Percentiles rank a stretch among this genome's conserved stretches.
Conservation (phyloP, 75 land plant genomes). For the Ceratopteris richardii region DNA sequence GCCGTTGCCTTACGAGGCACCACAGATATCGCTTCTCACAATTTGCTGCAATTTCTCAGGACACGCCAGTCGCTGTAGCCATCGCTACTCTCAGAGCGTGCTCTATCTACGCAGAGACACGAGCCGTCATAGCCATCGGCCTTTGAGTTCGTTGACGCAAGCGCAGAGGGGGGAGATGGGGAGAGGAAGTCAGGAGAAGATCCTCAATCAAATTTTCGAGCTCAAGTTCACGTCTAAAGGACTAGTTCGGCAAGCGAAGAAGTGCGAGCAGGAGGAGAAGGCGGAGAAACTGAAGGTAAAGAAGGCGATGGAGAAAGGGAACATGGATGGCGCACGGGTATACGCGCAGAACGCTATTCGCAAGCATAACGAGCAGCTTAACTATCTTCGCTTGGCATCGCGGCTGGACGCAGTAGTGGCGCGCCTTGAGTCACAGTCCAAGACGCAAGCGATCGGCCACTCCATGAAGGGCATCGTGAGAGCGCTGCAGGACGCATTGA, state of each 20-base stretch:
- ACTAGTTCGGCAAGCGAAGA: constrained; percentile 66
- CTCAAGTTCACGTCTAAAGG: constrained; percentile 80
- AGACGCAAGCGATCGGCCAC: constrained; percentile 56
- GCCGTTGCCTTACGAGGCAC: too few species aligned
- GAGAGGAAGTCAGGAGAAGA: constrained; percentile 27
- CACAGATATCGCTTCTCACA: too few species aligned
- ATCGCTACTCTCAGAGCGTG: too few species aligned
- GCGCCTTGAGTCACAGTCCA: constrained; percentile 75
- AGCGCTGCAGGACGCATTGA: constrained; percentile 56
- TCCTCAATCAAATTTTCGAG: constrained; percentile 84
- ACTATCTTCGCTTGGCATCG: constrained; percentile 82
- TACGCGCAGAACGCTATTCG: constrained; percentile 92
- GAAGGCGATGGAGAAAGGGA: constrained; percentile 84
- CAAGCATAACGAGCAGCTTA: constrained; percentile 82
- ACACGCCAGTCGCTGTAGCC: too few species aligned
- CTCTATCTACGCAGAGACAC: too few species aligned
- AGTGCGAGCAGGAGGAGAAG: constrained; percentile 94
- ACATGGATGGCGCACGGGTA: constrained; percentile 53
- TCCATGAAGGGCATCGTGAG: constrained; percentile 69
- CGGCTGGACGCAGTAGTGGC: constrained; percentile 94
- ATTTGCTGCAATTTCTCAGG: too few species aligned
- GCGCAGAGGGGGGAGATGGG: too few species aligned
- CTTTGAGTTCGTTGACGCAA: too few species aligned
- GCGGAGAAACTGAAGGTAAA: constrained; percentile 82
- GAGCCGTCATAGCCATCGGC: too few species aligned